Conservation (phyloP, 495 filamentous ascomycete species). For the Trichoderma asperelloides region DNA sequence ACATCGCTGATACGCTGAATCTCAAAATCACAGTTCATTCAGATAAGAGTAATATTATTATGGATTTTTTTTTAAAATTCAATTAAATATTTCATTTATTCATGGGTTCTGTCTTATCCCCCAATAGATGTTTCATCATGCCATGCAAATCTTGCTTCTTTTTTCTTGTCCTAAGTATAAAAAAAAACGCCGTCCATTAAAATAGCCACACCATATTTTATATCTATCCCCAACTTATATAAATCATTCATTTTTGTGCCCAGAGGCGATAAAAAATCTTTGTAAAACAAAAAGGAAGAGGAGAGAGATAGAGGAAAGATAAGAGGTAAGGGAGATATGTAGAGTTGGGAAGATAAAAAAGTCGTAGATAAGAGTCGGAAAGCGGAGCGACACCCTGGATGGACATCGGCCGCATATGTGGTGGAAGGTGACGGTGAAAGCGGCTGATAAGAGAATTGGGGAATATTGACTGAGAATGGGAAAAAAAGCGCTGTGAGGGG, state of each 20-base stretch:
- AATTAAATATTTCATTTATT: background rate
- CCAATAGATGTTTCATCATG: background rate
- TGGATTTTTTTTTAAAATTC: background rate
- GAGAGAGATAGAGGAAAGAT: background rate
- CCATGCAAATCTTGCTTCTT: background rate
- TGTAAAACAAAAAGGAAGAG: background rate
- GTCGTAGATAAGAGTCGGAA: background rate
- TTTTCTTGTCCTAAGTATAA: background rate
- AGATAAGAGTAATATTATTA: background rate
- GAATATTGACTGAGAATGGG: background rate
- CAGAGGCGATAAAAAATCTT: background rate
- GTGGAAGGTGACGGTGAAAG: background rate
- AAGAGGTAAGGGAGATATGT: too few species aligned
- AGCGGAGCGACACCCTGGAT: background rate
- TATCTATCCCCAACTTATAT: background rate
- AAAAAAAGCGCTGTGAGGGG: background rate
- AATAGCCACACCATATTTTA: background rate
- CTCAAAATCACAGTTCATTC: background rate
- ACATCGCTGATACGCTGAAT: background rate
- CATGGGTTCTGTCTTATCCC: background rate
- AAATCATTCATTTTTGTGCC: background rate
- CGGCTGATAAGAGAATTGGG: slow-evolving; percentile 1
- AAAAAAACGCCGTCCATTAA: background rate
- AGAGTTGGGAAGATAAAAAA: background rate
- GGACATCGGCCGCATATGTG: background rate